Evolutionary conservation across 169 alveolate species (phyloP), one percentile per base, ranked within the genome.

Genomic region (Eimeria sp.): DNA sequence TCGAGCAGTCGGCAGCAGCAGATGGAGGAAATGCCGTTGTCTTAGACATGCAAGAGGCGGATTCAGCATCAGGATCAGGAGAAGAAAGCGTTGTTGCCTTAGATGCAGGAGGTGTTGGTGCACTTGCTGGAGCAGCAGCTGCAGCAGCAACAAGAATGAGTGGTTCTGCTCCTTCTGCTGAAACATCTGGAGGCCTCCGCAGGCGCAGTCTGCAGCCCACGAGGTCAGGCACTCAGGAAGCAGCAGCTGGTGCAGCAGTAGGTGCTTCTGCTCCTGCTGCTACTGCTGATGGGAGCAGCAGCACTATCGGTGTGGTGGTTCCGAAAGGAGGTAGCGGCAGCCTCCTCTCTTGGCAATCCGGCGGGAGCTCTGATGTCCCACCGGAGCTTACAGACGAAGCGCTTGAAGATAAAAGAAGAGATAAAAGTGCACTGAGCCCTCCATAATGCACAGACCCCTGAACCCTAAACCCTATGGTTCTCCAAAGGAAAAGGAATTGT

Each of bases 301-400:
- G 73, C 73, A 25, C 73, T 25, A 2, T 25, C 40, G 73, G 73
- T 22, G 73, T 25, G 14, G 43, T 5, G 34, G 30, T 20, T 3
- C 83, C 30, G 14, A 16, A 73, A 40, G 54, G 57, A 73, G 54
- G 27, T 25, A 73, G 57, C 57, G 11, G 54, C 83, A 73, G 83
- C 83, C 83, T 73, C 25, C 25, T 70, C 10, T 78, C 89, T 6
- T 45, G 89, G 89, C 65, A 78, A 25, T 78, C 89, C 5, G 67
- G 30, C 5, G 76, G 57, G 54, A 20, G 43, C 54, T 57, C 91
- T 6, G 57, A 83, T 0, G 61, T 49, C 43, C 75, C 18, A 14
- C 76, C 54, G 75, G 91, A 25, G 3, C 57, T 54, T 16, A n/a
- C 54, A n/a, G 91, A 83, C 30, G 91, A 83, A 57, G 91, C 75